phyloP scores from a whole-genome alignment of 2,329 filamentous ascomycete genomes.

The Neophaeococcomyces aloes region DNA sequence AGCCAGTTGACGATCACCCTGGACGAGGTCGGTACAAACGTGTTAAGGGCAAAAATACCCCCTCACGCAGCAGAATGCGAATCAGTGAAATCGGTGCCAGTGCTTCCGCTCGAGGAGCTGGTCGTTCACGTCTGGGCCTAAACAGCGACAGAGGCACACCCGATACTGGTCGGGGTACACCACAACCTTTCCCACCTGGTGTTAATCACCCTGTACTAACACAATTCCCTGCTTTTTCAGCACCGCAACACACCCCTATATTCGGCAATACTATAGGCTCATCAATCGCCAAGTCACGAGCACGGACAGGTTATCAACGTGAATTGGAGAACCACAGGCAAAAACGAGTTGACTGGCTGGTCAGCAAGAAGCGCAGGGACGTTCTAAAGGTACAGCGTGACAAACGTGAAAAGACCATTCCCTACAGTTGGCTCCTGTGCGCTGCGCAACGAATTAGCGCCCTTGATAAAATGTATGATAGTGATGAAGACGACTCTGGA shows the following conservation, averaged over 20 bases:
- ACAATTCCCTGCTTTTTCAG: conserved; percentile 24
- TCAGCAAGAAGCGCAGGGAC: conserved; percentile 33
- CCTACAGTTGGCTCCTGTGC: conserved; percentile 28
- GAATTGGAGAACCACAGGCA: conserved; percentile 40
- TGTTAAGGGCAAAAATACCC: conserved; percentile 22
- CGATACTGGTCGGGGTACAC: conserved; percentile 18
- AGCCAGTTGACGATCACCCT: conserved; percentile 27
- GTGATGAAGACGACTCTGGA: conserved; percentile 33
- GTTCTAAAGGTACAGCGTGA: conserved; percentile 29
- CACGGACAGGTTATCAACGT: conserved; percentile 40
- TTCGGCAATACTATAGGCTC: conserved; percentile 24
- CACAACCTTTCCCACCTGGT: conserved; percentile 29
- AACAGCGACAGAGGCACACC: conserved; percentile 21
- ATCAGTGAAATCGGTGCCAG: conserved; percentile 13
- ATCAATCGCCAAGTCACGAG: conserved; percentile 33
- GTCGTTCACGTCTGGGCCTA: conserved; percentile 37
- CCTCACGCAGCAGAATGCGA: conserved; percentile 20
- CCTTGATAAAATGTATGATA: conserved; percentile 37
- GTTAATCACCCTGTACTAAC: conserved; percentile 33
- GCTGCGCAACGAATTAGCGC: conserved; percentile 33
- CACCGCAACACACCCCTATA: conserved; percentile 11
- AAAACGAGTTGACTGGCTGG: conserved; percentile 38
- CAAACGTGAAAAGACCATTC: conserved; percentile 28
- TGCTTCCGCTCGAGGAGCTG: conserved; percentile 26
- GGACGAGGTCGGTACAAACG: conserved; percentile 32